phyloP scores from a whole-genome alignment of 805 yeast species.

The Diddensiella transvaalensis region DNA sequence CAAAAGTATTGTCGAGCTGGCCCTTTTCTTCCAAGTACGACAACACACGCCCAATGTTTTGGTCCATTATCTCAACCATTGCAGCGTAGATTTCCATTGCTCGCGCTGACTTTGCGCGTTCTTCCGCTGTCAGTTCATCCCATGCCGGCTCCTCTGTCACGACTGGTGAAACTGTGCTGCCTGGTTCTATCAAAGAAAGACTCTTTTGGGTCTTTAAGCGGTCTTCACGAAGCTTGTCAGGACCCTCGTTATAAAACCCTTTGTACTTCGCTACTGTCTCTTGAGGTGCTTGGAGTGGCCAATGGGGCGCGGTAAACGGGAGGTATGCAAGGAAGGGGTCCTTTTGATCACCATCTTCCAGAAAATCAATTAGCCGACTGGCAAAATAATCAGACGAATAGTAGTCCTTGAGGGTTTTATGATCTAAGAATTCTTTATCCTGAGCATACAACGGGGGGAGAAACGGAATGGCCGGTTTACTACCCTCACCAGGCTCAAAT shows the following conservation, averaged over 20 bases:
- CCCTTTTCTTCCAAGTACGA: conserved; percentile 40
- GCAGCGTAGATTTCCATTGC: conserved; percentile 59
- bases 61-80: conserved; percentile 54
- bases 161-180: conserved; percentile 35
- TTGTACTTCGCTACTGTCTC: conserved; percentile 46
- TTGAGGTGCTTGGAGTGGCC: conserved; percentile 62
- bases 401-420: conserved; percentile 42
- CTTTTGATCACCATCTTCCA: conserved; percentile 31
- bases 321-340: conserved; percentile 53
- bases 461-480: conserved; percentile 31
- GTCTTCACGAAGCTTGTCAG: conserved; percentile 39
- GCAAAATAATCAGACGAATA: conserved; percentile 46
- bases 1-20: conserved; percentile 52
- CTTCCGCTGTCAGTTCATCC: conserved; percentile 40
- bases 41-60: conserved; percentile 47
- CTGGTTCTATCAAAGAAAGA: conserved; percentile 44
- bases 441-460: conserved; percentile 40
- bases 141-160: conserved; percentile 38
- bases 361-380: conserved; percentile 39
- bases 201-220: conserved; percentile 41
- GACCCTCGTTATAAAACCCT: conserved; percentile 49
- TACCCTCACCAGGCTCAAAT: conserved; percentile 33
- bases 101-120: conserved; percentile 38
- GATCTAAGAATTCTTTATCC: conserved; percentile 36
- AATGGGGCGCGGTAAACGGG: conserved; percentile 63